phyloP scores from a whole-genome alignment of 306 rosid species.

The Psophocarpus tetragonolobus region DNA sequence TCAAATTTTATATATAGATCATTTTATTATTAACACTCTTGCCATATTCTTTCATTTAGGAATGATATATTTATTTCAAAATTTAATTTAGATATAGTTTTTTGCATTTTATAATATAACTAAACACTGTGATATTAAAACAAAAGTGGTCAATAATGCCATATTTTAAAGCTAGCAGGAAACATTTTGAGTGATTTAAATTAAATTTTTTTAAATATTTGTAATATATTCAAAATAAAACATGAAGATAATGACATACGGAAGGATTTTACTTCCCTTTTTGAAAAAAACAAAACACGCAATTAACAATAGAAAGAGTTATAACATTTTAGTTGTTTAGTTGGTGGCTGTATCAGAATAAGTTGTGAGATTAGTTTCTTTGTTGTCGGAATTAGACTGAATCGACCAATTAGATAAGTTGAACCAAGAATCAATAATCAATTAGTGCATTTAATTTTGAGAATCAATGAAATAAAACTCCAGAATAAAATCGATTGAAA shows the following conservation, averaged over 20 bases:
- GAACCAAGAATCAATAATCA: no score
- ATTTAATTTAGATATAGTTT: not conserved
- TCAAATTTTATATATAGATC: not conserved
- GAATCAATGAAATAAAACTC: no score
- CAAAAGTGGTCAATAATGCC: not conserved
- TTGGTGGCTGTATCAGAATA: no score
- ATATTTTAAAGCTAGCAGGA: not conserved
- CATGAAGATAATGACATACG: not conserved
- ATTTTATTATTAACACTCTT: not conserved
- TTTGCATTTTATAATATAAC: not conserved
- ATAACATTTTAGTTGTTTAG: no score
- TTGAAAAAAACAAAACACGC: not conserved
- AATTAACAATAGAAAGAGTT: not conserved
- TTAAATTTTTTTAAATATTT: not conserved
- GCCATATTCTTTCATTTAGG: not conserved
- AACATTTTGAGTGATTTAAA: not conserved
- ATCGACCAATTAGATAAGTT: no score
- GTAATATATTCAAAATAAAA: not conserved
- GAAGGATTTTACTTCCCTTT: not conserved
- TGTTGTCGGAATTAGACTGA: no score
- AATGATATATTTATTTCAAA: not conserved
- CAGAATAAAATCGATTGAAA: no score
- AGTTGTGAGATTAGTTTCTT: no score
- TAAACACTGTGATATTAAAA: not conserved
- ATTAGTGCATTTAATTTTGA: no score